phyloP scores from a whole-genome alignment of 345 rosid genomes.

The Raphanus raphanistrum region DNA sequence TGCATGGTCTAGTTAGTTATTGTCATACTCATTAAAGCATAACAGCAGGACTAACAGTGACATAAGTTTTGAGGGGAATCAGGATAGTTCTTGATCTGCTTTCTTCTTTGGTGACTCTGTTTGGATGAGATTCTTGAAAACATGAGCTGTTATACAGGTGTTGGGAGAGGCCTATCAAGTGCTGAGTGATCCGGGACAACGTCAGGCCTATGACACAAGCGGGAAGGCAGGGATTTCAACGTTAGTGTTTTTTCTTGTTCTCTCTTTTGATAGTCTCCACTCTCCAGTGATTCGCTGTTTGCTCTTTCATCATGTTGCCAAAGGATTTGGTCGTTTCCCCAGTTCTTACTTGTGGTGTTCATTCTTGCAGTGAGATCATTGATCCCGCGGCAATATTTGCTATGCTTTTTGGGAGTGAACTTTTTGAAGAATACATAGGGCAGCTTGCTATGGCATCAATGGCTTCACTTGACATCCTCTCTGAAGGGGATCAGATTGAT shows the following conservation, averaged over 20 bases:
- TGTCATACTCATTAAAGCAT: not conserved
- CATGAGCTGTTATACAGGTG: conserved; percentile 46
- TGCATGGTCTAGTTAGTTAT: not conserved
- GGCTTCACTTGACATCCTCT: conserved; percentile 66
- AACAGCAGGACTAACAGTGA: not conserved
- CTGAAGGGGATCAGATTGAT: conserved; percentile 48
- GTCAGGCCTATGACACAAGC: conserved; percentile 84
- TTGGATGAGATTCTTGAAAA: not conserved
- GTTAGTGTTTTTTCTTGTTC: conserved; percentile 55
- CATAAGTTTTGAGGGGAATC: not conserved
- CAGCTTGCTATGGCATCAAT: conserved; percentile 86
- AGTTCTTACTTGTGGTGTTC: conserved; percentile 12
- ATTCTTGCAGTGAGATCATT: conserved; percentile 70
- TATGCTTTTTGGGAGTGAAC: conserved; percentile 93
- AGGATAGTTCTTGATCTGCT: not conserved
- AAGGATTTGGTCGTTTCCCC: not conserved
- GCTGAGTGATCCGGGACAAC: conserved; percentile 82
- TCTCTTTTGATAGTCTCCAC: not conserved
- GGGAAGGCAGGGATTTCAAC: conserved; percentile 97
- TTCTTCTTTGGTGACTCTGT: not conserved
- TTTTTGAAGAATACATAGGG: conserved; percentile 91
- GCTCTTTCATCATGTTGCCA: conserved; percentile 13
- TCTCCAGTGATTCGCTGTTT: not conserved
- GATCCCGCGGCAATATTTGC: conserved; percentile 89
- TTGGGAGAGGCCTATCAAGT: conserved; percentile 99